Conservation (phyloP, 306 rosid species). For the Crotalaria pallida region DNA sequence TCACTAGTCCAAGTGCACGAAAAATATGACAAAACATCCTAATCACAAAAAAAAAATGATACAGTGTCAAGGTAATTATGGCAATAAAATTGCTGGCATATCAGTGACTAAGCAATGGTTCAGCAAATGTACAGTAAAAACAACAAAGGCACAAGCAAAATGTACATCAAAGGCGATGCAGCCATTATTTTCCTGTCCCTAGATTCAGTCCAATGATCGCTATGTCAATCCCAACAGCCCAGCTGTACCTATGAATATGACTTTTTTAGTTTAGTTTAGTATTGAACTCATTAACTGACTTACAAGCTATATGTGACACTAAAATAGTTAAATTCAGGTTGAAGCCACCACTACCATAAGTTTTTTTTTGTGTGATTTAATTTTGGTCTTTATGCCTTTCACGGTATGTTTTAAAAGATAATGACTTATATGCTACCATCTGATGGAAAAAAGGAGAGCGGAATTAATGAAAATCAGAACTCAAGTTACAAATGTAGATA, state of each 20-base stretch:
- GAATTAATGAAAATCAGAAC: not conserved
- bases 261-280: not conserved
- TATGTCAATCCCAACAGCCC: not conserved
- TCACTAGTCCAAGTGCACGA: not conserved
- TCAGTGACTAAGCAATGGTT: not conserved
- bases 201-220: not conserved
- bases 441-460: not conserved
- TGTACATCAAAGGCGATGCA: not conserved
- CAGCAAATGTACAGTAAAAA: not conserved
- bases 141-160: not conserved
- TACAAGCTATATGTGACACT: not conserved
- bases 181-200: not conserved
- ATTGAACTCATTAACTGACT: not conserved
- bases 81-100: not conserved
- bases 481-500: not conserved
- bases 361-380: not conserved
- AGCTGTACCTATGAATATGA: not conserved
- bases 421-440: not conserved
- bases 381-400: not conserved
- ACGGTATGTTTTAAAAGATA: not conserved
- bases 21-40: not conserved
- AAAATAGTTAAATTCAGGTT: not conserved
- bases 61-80: not conserved
- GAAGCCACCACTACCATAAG: not conserved
- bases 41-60: too few species aligned